phyloP scores from a whole-genome alignment of 805 yeast species.

The Candida piceae region DNA sequence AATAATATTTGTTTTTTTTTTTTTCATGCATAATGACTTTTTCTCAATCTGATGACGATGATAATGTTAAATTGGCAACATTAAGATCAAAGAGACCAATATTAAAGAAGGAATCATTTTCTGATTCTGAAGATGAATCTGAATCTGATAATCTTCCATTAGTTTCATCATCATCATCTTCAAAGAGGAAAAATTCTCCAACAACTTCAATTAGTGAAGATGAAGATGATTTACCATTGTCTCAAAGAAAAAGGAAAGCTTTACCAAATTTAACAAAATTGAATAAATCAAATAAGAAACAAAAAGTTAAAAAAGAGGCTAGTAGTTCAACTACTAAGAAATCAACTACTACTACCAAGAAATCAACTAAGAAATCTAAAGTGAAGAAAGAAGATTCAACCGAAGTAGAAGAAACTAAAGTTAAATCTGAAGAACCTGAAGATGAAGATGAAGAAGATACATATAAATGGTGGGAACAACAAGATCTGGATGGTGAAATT shows the following conservation, averaged over 20 bases:
- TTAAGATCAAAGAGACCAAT: slow-evolving; percentile 2
- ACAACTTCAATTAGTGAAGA: slow-evolving; percentile 15
- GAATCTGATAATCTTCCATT: slow-evolving; percentile 10
- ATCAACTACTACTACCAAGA: slow-evolving; percentile 1
- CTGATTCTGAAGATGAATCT: slow-evolving; percentile 11
- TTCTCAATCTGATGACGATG: slow-evolving; percentile 12
- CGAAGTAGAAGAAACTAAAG: slow-evolving; percentile 15
- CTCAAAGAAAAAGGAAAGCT: slow-evolving; percentile 6
- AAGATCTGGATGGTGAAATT: slow-evolving; percentile 63
- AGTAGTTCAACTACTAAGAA: slow-evolving; percentile 7
- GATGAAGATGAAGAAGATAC: slow-evolving; percentile 53
- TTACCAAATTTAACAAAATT: slow-evolving; percentile 1
- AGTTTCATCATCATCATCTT: too few relatives aligned
- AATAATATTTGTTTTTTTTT: too few relatives aligned
- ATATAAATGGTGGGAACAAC: slow-evolving; percentile 80
- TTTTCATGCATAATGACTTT: too few relatives aligned
- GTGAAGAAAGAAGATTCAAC: slow-evolving; percentile 6
- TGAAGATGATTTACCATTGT: slow-evolving; percentile 11
- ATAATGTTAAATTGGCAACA: slow-evolving; percentile 5
- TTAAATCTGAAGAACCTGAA: slow-evolving; percentile 21
- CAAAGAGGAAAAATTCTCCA: too few relatives aligned
- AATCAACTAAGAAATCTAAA: slow-evolving; percentile 1
- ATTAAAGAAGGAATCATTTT: not conserved
- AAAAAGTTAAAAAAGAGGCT: slow-evolving; percentile 12
- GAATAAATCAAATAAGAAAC: slow-evolving; percentile 8